Evolutionary conservation across 495 filamentous ascomycete species (phyloP).

Genomic region (Thermothielavioides terrestris): DNA sequence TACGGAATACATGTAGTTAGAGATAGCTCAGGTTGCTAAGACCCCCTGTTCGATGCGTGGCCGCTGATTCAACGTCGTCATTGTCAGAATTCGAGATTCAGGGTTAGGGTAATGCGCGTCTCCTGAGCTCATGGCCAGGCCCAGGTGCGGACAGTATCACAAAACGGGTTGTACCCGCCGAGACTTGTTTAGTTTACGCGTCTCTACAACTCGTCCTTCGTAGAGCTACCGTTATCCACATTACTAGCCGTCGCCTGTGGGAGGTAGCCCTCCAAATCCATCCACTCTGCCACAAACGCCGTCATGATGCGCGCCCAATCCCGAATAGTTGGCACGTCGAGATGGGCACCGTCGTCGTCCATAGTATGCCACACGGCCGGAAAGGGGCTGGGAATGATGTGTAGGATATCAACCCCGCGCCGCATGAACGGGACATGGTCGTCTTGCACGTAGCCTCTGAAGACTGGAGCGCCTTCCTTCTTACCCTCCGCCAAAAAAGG

Average conservation of each 20-base stretch:
- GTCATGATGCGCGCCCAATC: conserved; percentile 81
- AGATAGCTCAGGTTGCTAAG: no score
- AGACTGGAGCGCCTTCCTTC: conserved; percentile 46
- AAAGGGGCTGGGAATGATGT: conserved; percentile 78
- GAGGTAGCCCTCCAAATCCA: conserved; percentile 75
- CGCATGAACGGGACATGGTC: conserved; percentile 86
- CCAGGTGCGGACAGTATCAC: neutral
- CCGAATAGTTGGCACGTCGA: conserved; percentile 73
- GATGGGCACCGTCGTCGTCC: conserved; percentile 75
- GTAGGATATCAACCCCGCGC: conserved; percentile 77
- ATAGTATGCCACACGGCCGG: conserved; percentile 80
- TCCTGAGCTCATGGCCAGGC: neutral
- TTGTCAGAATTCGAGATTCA: conserved; percentile 5
- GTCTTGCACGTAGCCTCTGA: conserved; percentile 55
- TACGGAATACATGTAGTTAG: no score
- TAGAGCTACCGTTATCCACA: neutral
- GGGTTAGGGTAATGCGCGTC: neutral
- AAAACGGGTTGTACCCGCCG: neutral
- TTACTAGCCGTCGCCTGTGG: conserved; percentile 9
- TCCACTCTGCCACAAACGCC: conserved; percentile 85
- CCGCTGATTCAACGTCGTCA: no score
- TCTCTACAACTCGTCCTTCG: conserved; percentile 19
- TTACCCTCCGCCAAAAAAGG: conserved; percentile 43
- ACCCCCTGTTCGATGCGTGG: neutral
- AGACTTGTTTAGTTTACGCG: neutral